Conservation (phyloP, 1,139 yeast genomes). For the Protomyces lactucae-debilis region DNA sequence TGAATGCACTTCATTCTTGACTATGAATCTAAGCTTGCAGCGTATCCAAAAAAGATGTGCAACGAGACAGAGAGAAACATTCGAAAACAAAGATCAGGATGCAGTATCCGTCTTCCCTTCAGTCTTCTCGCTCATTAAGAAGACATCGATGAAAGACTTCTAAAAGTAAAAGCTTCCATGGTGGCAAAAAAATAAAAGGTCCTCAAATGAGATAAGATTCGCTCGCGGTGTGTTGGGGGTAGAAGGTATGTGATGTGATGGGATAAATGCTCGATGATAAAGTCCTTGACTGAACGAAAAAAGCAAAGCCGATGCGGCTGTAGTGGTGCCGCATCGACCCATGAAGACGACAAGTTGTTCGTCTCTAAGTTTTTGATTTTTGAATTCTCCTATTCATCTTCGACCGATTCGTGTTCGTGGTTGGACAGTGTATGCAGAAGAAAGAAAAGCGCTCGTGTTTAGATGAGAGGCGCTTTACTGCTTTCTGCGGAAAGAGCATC, state of each 20-base stretch:
- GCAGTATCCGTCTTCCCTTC: neutral
- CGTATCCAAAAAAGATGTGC: too few species aligned
- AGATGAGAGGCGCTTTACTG: slow-evolving; percentile 50
- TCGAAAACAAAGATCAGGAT: neutral
- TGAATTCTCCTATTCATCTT: neutral
- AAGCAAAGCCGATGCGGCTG: neutral
- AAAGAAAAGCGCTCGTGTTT: neutral
- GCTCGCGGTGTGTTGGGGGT: neutral
- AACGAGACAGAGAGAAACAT: too few species aligned
- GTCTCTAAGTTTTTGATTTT: neutral
- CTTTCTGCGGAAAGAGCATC: slow-evolving; percentile 93
- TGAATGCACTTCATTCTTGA: too few species aligned
- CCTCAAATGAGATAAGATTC: neutral
- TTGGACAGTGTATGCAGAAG: neutral
- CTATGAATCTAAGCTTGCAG: too few species aligned
- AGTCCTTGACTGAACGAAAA: neutral
- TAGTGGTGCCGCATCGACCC: neutral
- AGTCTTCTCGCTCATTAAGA: neutral
- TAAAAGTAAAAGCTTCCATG: neutral
- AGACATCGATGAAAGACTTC: neutral
- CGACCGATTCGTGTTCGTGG: neutral
- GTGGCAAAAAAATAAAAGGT: neutral
- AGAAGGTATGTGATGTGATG: neutral
- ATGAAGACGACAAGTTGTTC: neutral
- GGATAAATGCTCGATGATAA: neutral